Base-by-base conservation (phyloP, 2,329 filamentous ascomycete species). In the Ciborinia camelliae region DNA sequence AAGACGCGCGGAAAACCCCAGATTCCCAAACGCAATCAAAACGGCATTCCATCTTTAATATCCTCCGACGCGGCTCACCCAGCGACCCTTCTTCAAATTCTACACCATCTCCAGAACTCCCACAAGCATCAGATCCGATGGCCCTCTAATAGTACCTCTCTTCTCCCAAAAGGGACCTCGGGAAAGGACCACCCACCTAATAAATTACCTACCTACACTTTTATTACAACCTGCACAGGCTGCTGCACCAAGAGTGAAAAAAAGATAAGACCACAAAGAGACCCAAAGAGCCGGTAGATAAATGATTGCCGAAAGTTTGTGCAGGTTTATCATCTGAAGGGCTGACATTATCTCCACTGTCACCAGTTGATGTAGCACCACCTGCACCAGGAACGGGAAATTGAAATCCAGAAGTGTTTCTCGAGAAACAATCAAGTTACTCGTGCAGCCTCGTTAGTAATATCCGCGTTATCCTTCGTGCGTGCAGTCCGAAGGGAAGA, bases 401-500 rank as follows among this genome's bases (percentile, higher is more conserved):
- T 76, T 97, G 93, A 79, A 98, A 99, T 65, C 88, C 92, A 68
- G 91, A 92, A 67, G 93, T 92, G 63, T 94, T 96, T 77, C 93
- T 86, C 94, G 53, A 86, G 95, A 68, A 97, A 97, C 79, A 95
- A 98, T 75, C 95, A 99, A 77, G 92, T 98, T 69, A 98, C 92
- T 26, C 87, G 95, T 64, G 93, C 95, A 14, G 94, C 95, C 0
- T 98, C 95, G 0, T 81, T 99, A 52, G 91, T 96, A 0, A 86
- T 95, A 20, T 99, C 95, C 3, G 89, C 95, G 4, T 80, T 98
- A 39, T 90, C 92, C 55, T 98, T 99, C 72, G 93, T 98, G 32
- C 85, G 95, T 66, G 95, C 95, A 2, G 92, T 99, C 2, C 86
- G 94, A 43, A 92, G 90, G 71, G 95, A 98, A 76, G 95, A 99